A percentile compares a stretch with the other conserved stretches of the same genome.
Conservation (phyloP, 1,284 basidiomycete genomes). For the Neolentinus lepideus region DNA sequence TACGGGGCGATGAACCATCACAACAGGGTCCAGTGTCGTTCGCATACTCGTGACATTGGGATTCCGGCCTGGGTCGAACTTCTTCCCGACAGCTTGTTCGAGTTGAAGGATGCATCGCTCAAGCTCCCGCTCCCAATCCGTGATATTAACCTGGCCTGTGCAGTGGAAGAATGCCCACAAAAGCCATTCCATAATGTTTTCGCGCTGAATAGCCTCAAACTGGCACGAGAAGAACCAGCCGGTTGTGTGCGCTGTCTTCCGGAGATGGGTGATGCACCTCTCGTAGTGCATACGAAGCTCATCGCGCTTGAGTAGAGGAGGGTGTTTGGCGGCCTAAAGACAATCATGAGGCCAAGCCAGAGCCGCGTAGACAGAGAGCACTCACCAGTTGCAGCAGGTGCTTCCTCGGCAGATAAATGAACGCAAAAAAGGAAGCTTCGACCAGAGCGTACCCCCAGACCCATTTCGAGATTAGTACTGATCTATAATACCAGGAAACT, state of each 20-base stretch:
- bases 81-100: slow-evolving; percentile 28
- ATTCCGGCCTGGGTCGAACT: slow-evolving; percentile 31
- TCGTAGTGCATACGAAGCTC: slow-evolving; percentile 31
- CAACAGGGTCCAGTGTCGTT: slow-evolving; percentile 47
- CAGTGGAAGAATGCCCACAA: slow-evolving; percentile 54
- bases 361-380: background rate
- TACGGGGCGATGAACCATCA: slow-evolving; percentile 46
- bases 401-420: slow-evolving; percentile 42
- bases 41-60: slow-evolving; percentile 37
- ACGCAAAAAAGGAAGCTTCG: slow-evolving; percentile 42
- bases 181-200: slow-evolving; percentile 56
- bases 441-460: slow-evolving; percentile 27
- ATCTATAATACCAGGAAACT: slow-evolving; percentile 18
- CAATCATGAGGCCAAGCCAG: slow-evolving; percentile 3
- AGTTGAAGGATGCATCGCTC: slow-evolving; percentile 33
- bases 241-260: slow-evolving; percentile 27
- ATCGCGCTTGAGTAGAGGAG: slow-evolving; percentile 34
- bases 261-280: slow-evolving; percentile 32
- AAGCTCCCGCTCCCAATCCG: slow-evolving; percentile 42
- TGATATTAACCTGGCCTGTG: slow-evolving; percentile 19
- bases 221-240: slow-evolving; percentile 46
- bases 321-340: slow-evolving; percentile 33
- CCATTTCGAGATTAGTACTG: slow-evolving; percentile 22
- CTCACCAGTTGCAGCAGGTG: slow-evolving; percentile 40
- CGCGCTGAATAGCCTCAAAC: slow-evolving; percentile 25